Evolutionary conservation across 768 basidiomycete genomes (phyloP), one percentile per base, ranked within the genome.

Genomic region (Calocera cornea): DNA sequence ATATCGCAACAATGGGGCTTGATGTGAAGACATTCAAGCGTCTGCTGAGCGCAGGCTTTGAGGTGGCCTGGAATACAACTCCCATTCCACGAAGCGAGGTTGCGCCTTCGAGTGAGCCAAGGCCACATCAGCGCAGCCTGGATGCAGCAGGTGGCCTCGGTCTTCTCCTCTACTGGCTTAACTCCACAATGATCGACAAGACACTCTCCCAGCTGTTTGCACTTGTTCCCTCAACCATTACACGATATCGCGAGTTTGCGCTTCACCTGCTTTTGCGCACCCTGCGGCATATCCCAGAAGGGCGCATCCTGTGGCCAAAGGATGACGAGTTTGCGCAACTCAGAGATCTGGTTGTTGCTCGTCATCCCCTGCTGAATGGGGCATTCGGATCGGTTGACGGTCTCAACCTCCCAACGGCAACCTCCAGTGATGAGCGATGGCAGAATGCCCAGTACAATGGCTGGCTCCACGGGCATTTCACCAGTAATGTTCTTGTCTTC

Each of bases 361-460:
- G 71, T 1, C 78, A 79, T 71, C 65, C 71, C 0, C 70, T 76
- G 14, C 74, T 82, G 2, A 41, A 24, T 16, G 78, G 79, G 1
- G 79, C 78, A 3, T 81, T 82, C 72, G 78, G 74, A 2, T 76
- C 72, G n/a, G 78, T 82, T 14, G 78, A 82, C 75, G 79, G 81
- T 0, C 69, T 81, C 0, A 79, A 78, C 60, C 70, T 82, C 16
- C 72, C 74, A 1, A 74, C 76, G 0, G 75, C 80, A 66, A 75
- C 73, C 7, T 78, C 78, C 0, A 71, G 73, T 41, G 78, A 83
- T 72, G 67, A 70, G 0, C 77, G 79, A 1, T 74, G 82, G 29
- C 79, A 82, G 70, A 83, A 83, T 72, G 75, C 77, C 5, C 82
- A 78, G 12, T 82, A 77, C 69, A 81, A 81, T 74, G 77, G 79